These are phyloP conservation scores for Boletus insuetus DNA, from an alignment of 768 basidiomycete genomes.

Conservation along the genomic window DNA sequence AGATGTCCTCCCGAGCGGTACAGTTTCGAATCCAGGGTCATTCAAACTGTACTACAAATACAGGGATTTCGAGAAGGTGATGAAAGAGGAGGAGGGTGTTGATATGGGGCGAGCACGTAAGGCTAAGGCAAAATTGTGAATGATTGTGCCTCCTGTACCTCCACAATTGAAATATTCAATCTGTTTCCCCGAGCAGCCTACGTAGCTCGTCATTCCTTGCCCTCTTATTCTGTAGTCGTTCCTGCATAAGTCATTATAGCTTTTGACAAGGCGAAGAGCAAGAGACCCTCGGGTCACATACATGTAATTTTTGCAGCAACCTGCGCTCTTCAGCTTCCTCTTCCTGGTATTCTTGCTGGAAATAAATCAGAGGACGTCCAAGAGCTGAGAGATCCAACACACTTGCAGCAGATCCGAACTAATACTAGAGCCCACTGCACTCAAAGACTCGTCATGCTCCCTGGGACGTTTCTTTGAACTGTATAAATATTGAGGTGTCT, in stretches of 20 bases:
- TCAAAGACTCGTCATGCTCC: background rate
- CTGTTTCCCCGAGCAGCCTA: conserved; percentile 8
- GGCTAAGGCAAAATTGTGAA: conserved; percentile 14
- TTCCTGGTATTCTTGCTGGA: conserved; percentile 8
- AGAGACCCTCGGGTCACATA: background rate
- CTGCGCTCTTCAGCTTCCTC: conserved; percentile 15
- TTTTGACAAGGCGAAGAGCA: background rate
- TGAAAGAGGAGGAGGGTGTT: conserved; percentile 19
- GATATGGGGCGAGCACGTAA: background rate
- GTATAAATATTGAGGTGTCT: background rate
- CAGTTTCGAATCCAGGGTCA: conserved; percentile 70
- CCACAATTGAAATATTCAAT: background rate
- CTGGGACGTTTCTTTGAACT: background rate
- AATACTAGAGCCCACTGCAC: no score
- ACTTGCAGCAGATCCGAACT: background rate
- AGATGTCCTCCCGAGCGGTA: conserved; percentile 64
- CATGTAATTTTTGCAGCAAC: conserved; percentile 11
- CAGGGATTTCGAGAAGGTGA: conserved; percentile 43
- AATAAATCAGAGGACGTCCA: background rate
- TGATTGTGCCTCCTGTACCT: background rate
- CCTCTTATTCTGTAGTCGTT: conserved; percentile 4
- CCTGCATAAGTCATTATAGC: background rate
- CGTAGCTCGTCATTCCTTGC: conserved; percentile 10
- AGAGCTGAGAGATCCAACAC: background rate
- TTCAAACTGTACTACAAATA: conserved; percentile 64